Conservation (phyloP, 495 filamentous ascomycete species). For the Ramalina intermedia region DNA sequence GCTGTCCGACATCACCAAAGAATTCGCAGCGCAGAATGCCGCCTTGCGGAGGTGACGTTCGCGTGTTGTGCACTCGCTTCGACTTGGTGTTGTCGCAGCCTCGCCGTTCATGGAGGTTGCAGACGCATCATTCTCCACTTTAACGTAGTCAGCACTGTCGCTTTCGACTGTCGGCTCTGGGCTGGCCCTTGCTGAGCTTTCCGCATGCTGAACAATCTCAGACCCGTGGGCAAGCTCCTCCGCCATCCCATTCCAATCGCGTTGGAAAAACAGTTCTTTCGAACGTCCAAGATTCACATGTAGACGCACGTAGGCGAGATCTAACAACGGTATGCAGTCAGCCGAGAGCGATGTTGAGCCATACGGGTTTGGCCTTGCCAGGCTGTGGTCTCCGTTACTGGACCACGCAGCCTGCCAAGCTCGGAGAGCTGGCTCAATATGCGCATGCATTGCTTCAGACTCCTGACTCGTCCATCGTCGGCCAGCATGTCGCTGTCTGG, state of each 20-base stretch:
- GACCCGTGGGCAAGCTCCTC: conserved; percentile 72
- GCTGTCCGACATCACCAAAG: conserved; percentile 78
- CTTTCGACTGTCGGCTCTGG: not conserved
- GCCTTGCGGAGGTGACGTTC: conserved; percentile 87
- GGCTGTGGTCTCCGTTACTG: conserved; percentile 69
- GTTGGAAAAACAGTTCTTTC: conserved; percentile 89
- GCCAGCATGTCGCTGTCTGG: conserved; percentile 76
- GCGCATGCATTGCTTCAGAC: conserved; percentile 89
- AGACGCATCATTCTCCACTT: conserved; percentile 2
- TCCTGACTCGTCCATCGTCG: conserved; percentile 84
- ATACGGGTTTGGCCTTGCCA: conserved; percentile 79
- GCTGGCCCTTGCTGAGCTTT: conserved; percentile 38
- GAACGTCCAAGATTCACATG: conserved; percentile 85
- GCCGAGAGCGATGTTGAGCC: conserved; percentile 82
- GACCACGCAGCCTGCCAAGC: conserved; percentile 96
- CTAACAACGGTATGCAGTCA: conserved; percentile 86
- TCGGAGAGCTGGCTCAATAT: conserved; percentile 85
- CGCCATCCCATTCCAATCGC: conserved; percentile 86
- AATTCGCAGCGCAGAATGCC: conserved; percentile 88
- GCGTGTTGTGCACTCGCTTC: conserved; percentile 42
- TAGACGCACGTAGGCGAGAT: conserved; percentile 84
- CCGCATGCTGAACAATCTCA: conserved; percentile 62
- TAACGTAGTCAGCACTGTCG: conserved; percentile 22
- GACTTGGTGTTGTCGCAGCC: conserved; percentile 22
- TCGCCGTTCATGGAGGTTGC: not conserved